Evolutionary conservation across 306 rosid genomes (phyloP).

Genomic region (Astragalus glycyphyllos): DNA sequence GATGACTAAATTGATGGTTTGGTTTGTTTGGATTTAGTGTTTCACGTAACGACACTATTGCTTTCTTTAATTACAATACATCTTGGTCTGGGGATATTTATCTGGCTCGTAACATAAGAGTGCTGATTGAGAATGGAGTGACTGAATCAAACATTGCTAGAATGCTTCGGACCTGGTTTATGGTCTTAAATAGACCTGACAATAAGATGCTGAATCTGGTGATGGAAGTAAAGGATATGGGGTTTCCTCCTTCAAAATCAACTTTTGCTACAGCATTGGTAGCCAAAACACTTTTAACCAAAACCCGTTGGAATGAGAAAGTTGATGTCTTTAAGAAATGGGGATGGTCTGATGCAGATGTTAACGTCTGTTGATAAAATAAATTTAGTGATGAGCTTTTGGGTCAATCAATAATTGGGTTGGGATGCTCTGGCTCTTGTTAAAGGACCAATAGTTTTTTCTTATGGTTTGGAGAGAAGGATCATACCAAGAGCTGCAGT

Average conservation of each 20-base stretch:
- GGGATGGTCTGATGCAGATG: slow-evolving; percentile 57
- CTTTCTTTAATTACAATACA: neutral
- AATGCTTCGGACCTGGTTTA: too few relatives aligned
- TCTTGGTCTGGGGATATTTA: neutral
- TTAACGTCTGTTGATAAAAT: too few relatives aligned
- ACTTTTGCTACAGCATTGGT: slow-evolving; percentile 36
- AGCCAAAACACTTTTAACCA: slow-evolving; percentile 12
- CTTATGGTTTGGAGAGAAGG: too few relatives aligned
- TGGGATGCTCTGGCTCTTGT: too few relatives aligned
- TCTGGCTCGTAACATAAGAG: neutral
- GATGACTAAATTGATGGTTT: too few relatives aligned
- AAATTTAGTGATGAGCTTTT: too few relatives aligned
- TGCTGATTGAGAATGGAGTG: neutral
- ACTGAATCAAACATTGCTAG: neutral
- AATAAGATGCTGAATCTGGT: slow-evolving; percentile 1
- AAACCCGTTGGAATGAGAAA: slow-evolving; percentile 48
- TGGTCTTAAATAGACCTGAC: too few relatives aligned
- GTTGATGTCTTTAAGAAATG: slow-evolving; percentile 43
- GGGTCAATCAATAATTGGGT: too few relatives aligned
- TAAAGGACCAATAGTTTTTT: too few relatives aligned
- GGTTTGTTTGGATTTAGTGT: too few relatives aligned
- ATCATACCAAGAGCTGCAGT: too few relatives aligned
- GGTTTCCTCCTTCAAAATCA: slow-evolving; percentile 40
- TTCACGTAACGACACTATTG: neutral
- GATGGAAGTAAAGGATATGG: slow-evolving; percentile 6